Conservation (phyloP, 1,284 basidiomycete species). For the Psilocybe mexicana region DNA sequence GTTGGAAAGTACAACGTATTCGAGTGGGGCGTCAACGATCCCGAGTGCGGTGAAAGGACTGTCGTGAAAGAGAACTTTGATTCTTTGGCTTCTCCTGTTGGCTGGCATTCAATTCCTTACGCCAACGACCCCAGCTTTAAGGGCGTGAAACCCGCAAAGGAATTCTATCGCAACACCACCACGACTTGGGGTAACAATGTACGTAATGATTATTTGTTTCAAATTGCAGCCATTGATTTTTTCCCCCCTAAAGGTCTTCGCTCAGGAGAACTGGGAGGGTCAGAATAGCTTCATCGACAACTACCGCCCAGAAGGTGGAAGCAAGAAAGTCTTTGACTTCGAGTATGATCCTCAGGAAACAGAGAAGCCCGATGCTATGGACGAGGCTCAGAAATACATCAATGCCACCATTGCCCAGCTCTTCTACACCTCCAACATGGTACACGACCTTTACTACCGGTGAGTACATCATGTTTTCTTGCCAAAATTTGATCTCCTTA, state of each 20-base stretch:
- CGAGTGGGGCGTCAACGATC: conserved; percentile 76
- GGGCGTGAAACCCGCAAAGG: conserved; percentile 30
- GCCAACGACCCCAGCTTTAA: conserved; percentile 52
- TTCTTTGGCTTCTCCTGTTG: conserved; percentile 75
- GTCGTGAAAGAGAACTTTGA: conserved; percentile 67
- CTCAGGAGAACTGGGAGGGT: conserved; percentile 91
- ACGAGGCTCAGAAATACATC: conserved; percentile 78
- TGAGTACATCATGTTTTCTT: conserved; percentile 22
- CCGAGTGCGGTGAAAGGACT: conserved; percentile 58
- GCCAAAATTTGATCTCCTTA: not conserved
- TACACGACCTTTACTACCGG: conserved; percentile 76
- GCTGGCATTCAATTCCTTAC: conserved; percentile 82
- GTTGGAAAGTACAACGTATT: conserved; percentile 70
- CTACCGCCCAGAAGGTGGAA: conserved; percentile 73
- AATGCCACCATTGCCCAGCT: conserved; percentile 87
- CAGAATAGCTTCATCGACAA: conserved; percentile 74
- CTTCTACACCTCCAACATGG: conserved; percentile 91
- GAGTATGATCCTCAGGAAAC: conserved; percentile 61
- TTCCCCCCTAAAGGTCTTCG: conserved; percentile 51
- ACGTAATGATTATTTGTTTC: conserved; percentile 15
- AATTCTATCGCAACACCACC: conserved; percentile 64
- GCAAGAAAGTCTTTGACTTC: conserved; percentile 65
- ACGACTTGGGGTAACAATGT: conserved; percentile 93
- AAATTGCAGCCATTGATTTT: conserved; percentile 3
- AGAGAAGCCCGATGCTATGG: conserved; percentile 50